Evolutionary conservation across 768 basidiomycete genomes (phyloP), one percentile per base, ranked within the genome.

Genomic region (Dendrothele bispora): DNA sequence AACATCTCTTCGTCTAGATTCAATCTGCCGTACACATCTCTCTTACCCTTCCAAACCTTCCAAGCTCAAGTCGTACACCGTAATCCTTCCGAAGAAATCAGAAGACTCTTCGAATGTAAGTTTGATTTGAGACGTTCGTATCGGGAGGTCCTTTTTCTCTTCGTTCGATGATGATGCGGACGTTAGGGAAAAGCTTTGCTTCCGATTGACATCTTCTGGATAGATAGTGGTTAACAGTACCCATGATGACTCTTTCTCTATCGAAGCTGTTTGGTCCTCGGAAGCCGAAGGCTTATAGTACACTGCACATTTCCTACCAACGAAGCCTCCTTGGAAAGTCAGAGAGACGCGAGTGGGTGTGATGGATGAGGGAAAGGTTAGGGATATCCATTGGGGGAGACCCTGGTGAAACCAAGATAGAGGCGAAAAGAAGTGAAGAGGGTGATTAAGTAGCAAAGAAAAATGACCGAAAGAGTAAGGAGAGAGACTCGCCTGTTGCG

Each of bases 311-410:
- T 73, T 69, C 7, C 77, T 85, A 17, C 88, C 89, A 0, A 86
- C 91, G 61, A 93, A 92, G 2, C 90, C 90, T 12, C 90, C 90
- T 71, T 93, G 90, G 59, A 93, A 93, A 2, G 85, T 90, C 52
- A 91, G 51, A 17, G 67, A 69, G 15, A 88, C 36, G 3, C 25
- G 20, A 4, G 79, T 40, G 62, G 73, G 5, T 65, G 56, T 5
- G 69, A 36, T 25, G 28, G 66, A 67, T 5, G 49, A 50, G 8
- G 57, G 40, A 55, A 91, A 92, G 3, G 64, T 63, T 22, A 91
- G 65, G 44, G 88, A 86, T 52, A 92, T 77, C 54, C 71, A 83
- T 67, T 91, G 90, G 1, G 88, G 88, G 10, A 83, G 71, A 20
- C 88, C 88, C 90, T 91, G n/a, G n/a, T n/a, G n/a, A n/a, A 55